Percentiles rank a stretch among this genome's conserved stretches.
Conservation (phyloP, 2,329 filamentous ascomycete genomes). For the Ilyonectria mors-panacis region DNA sequence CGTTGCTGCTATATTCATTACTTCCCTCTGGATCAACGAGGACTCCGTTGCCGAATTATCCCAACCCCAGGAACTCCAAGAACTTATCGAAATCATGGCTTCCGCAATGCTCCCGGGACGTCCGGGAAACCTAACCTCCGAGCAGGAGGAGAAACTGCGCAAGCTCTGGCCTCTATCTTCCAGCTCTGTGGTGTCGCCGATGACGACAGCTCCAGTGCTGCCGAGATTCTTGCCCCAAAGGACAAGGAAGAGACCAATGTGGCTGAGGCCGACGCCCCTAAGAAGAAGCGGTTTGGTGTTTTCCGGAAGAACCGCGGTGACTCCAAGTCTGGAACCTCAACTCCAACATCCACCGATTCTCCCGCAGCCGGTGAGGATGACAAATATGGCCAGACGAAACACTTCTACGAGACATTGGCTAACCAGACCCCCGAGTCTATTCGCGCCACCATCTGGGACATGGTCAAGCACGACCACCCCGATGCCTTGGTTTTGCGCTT, state of each 20-base stretch:
- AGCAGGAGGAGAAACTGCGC: constrained; percentile 89
- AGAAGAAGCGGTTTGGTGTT: constrained; percentile 81
- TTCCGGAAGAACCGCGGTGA: constrained; percentile 75
- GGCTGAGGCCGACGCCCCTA: constrained; percentile 70
- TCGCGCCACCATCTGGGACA: constrained; percentile 87
- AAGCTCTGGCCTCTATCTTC: constrained; percentile 84
- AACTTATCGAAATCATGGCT: constrained; percentile 55
- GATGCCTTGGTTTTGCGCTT: constrained; percentile 71
- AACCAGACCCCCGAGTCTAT: constrained; percentile 84
- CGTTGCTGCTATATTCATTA: constrained; percentile 31
- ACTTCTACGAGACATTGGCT: constrained; percentile 86
- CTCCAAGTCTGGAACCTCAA: constrained; percentile 54
- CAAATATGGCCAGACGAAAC: constrained; percentile 92
- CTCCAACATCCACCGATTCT: constrained; percentile 57
- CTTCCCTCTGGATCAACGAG: constrained; percentile 36
- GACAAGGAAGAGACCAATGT: constrained; percentile 41
- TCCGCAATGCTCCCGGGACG: constrained; percentile 74
- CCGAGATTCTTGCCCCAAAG: constrained; percentile 37
- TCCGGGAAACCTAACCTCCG: constrained; percentile 87
- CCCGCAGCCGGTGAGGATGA: constrained; percentile 75
- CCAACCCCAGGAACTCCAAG: constrained; percentile 26
- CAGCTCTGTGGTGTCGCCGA: constrained; percentile 78
- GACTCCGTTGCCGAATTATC: constrained; percentile 7
- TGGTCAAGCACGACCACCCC: constrained; percentile 96
- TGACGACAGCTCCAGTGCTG: constrained; percentile 42